phyloP scores from a whole-genome alignment of 257 asterid species.

The Gentiana macrophylla region DNA sequence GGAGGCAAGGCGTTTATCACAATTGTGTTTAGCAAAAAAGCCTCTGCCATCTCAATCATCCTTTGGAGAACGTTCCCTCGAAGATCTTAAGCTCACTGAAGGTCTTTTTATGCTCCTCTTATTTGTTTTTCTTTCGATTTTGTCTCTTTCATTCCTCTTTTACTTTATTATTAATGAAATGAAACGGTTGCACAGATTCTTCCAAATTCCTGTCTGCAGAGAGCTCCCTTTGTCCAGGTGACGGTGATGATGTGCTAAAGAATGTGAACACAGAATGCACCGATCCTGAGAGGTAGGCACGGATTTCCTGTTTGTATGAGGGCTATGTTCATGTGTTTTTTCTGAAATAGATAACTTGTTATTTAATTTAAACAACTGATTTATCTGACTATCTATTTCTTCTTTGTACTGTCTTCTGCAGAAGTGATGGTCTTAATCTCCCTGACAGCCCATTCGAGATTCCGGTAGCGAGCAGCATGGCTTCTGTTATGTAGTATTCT shows the following conservation, averaged over 20 bases:
- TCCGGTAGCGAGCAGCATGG: conserved; percentile 33
- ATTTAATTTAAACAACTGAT: background rate
- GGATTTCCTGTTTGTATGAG: background rate
- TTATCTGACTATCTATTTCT: background rate
- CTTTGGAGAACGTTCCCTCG: conserved; percentile 34
- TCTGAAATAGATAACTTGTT: no score
- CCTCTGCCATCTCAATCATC: conserved; percentile 23
- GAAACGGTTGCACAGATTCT: conserved; percentile 27
- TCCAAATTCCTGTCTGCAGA: conserved; percentile 36
- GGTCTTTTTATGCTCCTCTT: conserved; percentile 17
- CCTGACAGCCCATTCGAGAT: conserved; percentile 69
- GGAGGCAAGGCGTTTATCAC: conserved; percentile 48
- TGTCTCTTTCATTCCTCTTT: background rate
- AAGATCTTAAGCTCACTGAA: conserved; percentile 34
- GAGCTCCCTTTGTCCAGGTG: conserved; percentile 30
- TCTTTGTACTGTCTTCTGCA: conserved; percentile 12
- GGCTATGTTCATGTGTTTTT: no score
- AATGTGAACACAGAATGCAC: conserved; percentile 22
- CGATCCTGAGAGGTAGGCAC: conserved; percentile 55
- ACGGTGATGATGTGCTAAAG: conserved; percentile 34
- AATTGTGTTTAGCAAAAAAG: conserved; percentile 38
- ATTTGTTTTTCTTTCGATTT: background rate
- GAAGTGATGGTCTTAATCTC: conserved; percentile 46
- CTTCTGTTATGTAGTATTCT: conserved; percentile 44
- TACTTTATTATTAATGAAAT: background rate